Conservation (phyloP, 805 yeast species). For the Maudiozyma turicensis region DNA sequence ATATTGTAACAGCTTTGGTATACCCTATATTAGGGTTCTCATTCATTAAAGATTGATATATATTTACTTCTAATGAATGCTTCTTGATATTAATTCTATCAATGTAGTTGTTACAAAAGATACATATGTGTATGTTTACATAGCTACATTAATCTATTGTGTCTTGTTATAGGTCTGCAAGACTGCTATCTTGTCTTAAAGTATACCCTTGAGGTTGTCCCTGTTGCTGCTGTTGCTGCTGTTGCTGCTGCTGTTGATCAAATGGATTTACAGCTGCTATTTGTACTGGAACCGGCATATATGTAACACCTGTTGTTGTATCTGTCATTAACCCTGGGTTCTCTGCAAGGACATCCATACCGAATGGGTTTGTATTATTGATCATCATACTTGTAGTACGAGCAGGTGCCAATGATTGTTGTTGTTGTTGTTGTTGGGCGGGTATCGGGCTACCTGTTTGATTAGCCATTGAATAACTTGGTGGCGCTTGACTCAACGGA, state of each 20-base stretch:
- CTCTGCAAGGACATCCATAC: neutral
- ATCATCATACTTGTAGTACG: neutral
- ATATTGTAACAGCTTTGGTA: too few relatives aligned
- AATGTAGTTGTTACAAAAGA: too few relatives aligned
- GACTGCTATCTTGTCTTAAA: constrained; percentile 3
- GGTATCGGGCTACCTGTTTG: too few relatives aligned
- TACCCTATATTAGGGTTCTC: too few relatives aligned
- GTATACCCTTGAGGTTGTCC: constrained; percentile 1
- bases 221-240: constrained; percentile 6
- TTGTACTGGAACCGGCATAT: constrained; percentile 10
- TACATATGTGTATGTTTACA: too few relatives aligned
- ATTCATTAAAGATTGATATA: too few relatives aligned
- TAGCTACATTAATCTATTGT: neutral
- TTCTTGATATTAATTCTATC: too few relatives aligned
- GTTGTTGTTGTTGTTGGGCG: neutral
- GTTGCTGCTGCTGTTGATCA: constrained; percentile 8
- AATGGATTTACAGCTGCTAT: constrained; percentile 6
- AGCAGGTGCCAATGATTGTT: neutral
- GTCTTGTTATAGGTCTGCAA: neutral
- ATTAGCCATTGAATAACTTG: constrained; percentile 6
- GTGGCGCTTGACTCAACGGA: constrained; percentile 15
- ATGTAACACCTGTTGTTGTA: constrained; percentile 4
- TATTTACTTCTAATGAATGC: too few relatives aligned
- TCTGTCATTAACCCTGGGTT: neutral
- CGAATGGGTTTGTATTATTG: neutral